Base-by-base conservation (phyloP, 495 filamentous ascomycete species). In the Schizothecium vesticola region DNA sequence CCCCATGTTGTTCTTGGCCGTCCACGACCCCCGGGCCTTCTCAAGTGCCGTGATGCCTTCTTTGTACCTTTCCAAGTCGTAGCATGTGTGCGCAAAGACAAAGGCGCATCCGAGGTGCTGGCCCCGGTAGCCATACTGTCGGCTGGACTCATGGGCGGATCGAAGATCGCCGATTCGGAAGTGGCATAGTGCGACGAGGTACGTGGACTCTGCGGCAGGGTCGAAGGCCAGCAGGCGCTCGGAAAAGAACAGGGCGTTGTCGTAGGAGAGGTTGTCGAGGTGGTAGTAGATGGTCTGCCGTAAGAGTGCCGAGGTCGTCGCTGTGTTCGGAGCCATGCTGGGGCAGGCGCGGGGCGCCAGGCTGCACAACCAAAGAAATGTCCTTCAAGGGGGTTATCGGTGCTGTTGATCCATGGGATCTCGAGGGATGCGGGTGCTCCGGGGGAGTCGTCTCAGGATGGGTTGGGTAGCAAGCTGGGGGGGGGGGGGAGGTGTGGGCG, bases 191-290 rank as follows among this genome's bases (percentile, higher is more conserved):
- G 92, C 87, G 19, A 96, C 81, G 19, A 98, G 87, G 78, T 95
- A 94, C 51, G 87, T 83, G 8, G 92, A 88, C 78, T 99, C 95
- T 57, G 86, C 84, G 33, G 87, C 88, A 65, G 89, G 87, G 68
- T 98, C 95, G 72, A 92, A 88, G 36, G 93, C 94, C 61, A 88
- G 84, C 6, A 98, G 85, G 60, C 95, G 89, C 63, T 92, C 92
- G 61, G 95, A 90, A 56, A 96, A 89, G 80, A 98, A 98, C 29
- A 97, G 87, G 63, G 95, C 95, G 72, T 95, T 97, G 33, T 91
- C 86, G 71, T 90, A 83, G 29, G 94, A 85, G 72, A 94, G 89
- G 72, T 94, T 96, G 79, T 99, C 95, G 76, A 99, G 87, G 75
- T 96, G 89, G 80, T 98, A 97, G 79, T 93, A 91, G 68, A 98